A percentile compares a stretch with the other conserved stretches of the same genome.
These are phyloP conservation scores for Aspergillus sp. DNA, from an alignment of 2,329 filamentous ascomycete genomes.

Conservation along the genomic window DNA sequence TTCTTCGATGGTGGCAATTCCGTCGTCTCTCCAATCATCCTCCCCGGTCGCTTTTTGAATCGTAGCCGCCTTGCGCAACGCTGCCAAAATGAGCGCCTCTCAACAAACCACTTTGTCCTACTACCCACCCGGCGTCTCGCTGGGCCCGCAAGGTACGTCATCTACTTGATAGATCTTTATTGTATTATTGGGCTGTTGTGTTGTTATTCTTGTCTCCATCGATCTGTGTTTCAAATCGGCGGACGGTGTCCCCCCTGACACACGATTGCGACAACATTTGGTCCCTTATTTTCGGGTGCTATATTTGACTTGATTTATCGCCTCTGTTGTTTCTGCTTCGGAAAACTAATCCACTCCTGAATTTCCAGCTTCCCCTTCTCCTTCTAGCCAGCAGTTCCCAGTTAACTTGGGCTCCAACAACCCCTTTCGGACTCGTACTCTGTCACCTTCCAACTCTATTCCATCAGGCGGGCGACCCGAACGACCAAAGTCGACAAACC, in stretches of 20 bases:
- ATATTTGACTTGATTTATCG: constrained; percentile 15
- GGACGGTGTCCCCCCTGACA: constrained; percentile 16
- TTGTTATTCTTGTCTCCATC: constrained; percentile 10
- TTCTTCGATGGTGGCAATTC: constrained; percentile 16
- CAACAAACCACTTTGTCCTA: constrained; percentile 27
- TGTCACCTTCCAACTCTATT: constrained; percentile 37
- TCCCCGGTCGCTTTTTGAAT: constrained; percentile 8
- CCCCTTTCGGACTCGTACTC: constrained; percentile 50
- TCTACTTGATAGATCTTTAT: constrained; percentile 13
- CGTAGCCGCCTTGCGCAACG: constrained; percentile 20
- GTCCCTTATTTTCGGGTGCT: constrained; percentile 1
- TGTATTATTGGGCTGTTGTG: constrained; percentile 6
- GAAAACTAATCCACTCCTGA: constrained; percentile 6
- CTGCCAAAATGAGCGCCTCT: constrained; percentile 31
- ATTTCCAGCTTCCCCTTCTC: constrained; percentile 17
- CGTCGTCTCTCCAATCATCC: constrained; percentile 15
- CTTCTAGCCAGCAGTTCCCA: constrained; percentile 32
- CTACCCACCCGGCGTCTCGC: constrained; percentile 34
- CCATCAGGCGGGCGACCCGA: constrained; percentile 33
- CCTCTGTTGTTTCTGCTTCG: not conserved
- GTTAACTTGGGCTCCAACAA: constrained; percentile 48
- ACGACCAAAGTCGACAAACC: constrained; percentile 60
- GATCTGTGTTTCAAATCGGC: constrained; percentile 21
- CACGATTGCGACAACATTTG: constrained; percentile 9
- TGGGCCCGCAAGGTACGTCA: constrained; percentile 36